Base-by-base conservation (phyloP, 2,329 filamentous ascomycete genomes). In the Rosellinia necatrix region DNA sequence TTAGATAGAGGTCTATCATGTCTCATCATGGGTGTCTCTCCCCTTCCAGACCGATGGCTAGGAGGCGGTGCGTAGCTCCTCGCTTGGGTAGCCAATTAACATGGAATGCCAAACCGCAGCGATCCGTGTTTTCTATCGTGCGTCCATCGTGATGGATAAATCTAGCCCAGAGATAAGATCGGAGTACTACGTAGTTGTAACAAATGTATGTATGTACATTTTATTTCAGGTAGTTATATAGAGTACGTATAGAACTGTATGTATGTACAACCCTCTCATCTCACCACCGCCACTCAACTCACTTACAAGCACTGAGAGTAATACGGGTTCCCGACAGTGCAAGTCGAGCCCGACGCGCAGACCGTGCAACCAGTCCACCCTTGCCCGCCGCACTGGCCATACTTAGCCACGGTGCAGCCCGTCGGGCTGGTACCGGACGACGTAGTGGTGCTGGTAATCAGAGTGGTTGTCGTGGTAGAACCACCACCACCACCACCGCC, bases 371-470 rank as follows among this genome's bases (percentile, higher is more conserved):
- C 70, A 2, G 49, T 57, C 55, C 59, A 72, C 1, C 61, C 58
- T 3, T 29, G 55, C 0, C 70, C 69, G 12, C 68, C 71, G 42
- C 70, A 71, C 60, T 72, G 70, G 3, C 62, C 69, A 58, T 63
- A 71, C 24, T 63, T 64, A 15, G 53, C 42, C 22, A 56, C 56
- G 1, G 52, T 17, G 34, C 57, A 66, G 4, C 22, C 21, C 12
- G 10, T 34, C 34, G 9, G 37, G 2, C 27, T 40, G 9, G 51
- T 44, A n/a, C 49, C 49, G 2, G 49, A 50, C 15, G 49, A 15
- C 10, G 60, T 55, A 7, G 56, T 41, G 9, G 53, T 34, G 1
- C 51, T 49, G n/a, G 44, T 51, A 3, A n/a, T n/a, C n/a, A n/a
- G n/a, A 6, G 48, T 54, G 12, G 49, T 30, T 0, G 60, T 61